Evolutionary conservation across 1,284 basidiomycete genomes (phyloP).

Genomic region (Marasmius fiardii): DNA sequence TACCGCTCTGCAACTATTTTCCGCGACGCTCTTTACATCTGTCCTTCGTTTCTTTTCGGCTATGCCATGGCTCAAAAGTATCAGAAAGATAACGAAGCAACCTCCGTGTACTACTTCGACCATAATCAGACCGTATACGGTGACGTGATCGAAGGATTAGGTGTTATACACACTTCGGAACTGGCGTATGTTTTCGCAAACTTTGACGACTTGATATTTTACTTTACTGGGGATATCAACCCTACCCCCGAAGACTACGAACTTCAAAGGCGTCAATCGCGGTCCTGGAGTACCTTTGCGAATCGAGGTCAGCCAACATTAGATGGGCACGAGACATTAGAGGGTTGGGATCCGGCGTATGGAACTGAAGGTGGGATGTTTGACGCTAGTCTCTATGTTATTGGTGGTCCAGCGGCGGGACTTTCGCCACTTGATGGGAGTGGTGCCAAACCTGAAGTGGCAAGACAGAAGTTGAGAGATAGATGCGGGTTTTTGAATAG

Average conservation of each 20-base stretch:
- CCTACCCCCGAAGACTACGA: not conserved
- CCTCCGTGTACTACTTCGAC: conserved; percentile 1
- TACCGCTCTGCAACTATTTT: conserved; percentile 3
- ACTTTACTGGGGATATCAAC: not conserved
- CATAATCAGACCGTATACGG: not conserved
- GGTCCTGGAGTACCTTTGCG: not conserved
- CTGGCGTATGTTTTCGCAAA: conserved; percentile 2
- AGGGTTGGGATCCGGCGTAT: conserved; percentile 2
- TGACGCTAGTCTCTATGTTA: not conserved
- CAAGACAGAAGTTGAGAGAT: too few relatives aligned
- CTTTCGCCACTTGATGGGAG: not conserved
- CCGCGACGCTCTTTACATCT: not conserved
- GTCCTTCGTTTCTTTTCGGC: conserved; percentile 2
- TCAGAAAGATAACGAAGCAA: not conserved
- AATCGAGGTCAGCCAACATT: not conserved
- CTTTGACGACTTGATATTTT: not conserved
- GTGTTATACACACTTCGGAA: conserved; percentile 1
- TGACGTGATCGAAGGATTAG: not conserved
- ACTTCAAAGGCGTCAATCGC: not conserved
- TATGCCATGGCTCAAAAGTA: conserved; percentile 1
- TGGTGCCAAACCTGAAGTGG: not conserved
- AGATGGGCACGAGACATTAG: not conserved
- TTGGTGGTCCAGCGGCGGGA: not conserved
- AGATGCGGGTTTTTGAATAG: too few relatives aligned
- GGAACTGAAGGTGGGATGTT: not conserved